phyloP scores from a whole-genome alignment of 1,284 basidiomycete species.

The Porodaedalea pini region DNA sequence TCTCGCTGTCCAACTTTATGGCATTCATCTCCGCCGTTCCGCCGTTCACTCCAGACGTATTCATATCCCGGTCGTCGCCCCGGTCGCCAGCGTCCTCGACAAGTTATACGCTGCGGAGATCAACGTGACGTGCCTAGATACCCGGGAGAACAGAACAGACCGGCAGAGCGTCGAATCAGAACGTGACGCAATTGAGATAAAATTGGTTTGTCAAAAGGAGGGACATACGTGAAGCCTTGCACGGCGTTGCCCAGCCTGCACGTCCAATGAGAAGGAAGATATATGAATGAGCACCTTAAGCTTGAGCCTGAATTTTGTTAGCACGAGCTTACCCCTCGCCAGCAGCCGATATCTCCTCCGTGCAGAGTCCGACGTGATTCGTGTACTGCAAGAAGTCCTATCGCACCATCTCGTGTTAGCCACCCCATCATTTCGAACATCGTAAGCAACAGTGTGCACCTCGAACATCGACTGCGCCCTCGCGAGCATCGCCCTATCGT shows the following conservation, averaged over 20 bases:
- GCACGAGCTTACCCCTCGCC: constrained; percentile 60
- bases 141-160: not conserved
- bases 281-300: not conserved
- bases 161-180: too few relatives aligned
- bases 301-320: not conserved
- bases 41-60: not conserved
- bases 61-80: not conserved
- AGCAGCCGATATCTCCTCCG: constrained; percentile 77
- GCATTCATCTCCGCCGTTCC: not conserved
- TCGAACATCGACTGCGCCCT: constrained; percentile 80
- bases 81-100: constrained; percentile 52
- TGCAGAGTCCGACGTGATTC: constrained; percentile 84
- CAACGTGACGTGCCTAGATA: constrained; percentile 68
- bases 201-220: not conserved
- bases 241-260: constrained; percentile 74
- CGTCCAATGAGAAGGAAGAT: not conserved
- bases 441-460: constrained; percentile 36
- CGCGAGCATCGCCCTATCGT: constrained; percentile 62
- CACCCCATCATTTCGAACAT: not conserved
- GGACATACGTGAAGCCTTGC: constrained; percentile 79
- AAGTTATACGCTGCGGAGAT: constrained; percentile 81
- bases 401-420: not conserved
- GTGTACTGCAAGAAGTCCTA: constrained; percentile 77
- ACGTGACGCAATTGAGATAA: too few relatives aligned
- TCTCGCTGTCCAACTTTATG: too few relatives aligned